Evolutionary conservation across 129 eudicot species (phyloP).

Genomic region (Centaurea solstitialis): DNA sequence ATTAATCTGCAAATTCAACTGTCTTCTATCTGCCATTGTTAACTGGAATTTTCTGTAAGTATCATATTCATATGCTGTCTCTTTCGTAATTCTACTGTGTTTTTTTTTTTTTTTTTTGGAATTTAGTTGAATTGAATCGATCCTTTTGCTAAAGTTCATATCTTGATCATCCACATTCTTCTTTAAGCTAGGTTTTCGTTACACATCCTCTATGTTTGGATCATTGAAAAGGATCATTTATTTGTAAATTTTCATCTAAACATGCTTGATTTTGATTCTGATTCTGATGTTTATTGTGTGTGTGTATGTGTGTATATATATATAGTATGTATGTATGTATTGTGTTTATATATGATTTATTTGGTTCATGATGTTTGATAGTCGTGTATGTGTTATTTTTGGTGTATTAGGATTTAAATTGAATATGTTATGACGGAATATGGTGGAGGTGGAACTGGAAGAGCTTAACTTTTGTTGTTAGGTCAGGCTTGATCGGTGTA

Average conservation of each 20-base stretch:
- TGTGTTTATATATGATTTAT: background rate
- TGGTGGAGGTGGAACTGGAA: conserved; percentile 32
- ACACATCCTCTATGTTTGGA: conserved; percentile 10
- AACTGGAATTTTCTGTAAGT: conserved; percentile 18
- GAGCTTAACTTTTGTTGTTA: background rate
- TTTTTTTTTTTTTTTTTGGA: too few relatives aligned
- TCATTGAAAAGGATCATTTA: conserved; percentile 13
- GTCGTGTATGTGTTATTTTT: background rate
- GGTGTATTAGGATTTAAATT: conserved; percentile 34
- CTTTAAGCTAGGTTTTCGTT: background rate
- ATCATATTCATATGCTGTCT: background rate
- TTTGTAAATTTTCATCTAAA: too few relatives aligned
- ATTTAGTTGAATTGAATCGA: conserved; percentile 1
- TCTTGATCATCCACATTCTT: conserved; percentile 21
- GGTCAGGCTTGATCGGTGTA: background rate
- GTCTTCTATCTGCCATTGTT: background rate
- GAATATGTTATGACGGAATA: conserved; percentile 33
- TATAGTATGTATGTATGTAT: too few relatives aligned
- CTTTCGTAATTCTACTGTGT: conserved; percentile 15
- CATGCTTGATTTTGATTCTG: background rate
- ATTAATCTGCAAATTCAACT: background rate
- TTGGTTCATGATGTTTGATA: conserved; percentile 17
- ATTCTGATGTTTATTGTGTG: background rate
- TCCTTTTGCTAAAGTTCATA: background rate
- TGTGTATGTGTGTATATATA: too few relatives aligned